phyloP scores from a whole-genome alignment of 1,284 basidiomycete species.

The Trichosporon sp. region DNA sequence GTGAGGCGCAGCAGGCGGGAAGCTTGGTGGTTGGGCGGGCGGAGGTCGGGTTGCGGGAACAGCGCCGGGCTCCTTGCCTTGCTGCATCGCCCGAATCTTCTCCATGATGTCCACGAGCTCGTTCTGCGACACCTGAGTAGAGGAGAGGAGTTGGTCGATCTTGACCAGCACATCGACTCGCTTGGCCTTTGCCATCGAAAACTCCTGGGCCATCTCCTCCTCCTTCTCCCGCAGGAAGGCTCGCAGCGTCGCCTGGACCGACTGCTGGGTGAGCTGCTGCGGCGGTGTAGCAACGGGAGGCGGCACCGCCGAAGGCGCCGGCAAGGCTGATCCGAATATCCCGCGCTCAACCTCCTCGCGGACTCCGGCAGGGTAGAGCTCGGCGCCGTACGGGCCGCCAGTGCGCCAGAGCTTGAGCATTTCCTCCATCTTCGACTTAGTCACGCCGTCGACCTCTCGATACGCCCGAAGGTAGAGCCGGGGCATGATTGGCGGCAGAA shows the following conservation, averaged over 20 bases:
- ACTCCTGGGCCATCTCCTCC: conserved; percentile 33
- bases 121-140: conserved; percentile 29
- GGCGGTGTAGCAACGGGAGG: not conserved
- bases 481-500: conserved; percentile 65
- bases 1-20: conserved; percentile 30
- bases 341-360: conserved; percentile 39
- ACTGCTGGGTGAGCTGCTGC: conserved; percentile 14
- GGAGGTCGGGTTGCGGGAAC: conserved; percentile 26
- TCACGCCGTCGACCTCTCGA: conserved; percentile 71
- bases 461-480: conserved; percentile 80
- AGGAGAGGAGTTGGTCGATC: conserved; percentile 38
- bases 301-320: not conserved
- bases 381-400: conserved; percentile 69
- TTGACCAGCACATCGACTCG: conserved; percentile 41
- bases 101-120: conserved; percentile 44
- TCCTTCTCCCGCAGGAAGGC: conserved; percentile 32
- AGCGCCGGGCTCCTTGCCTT: conserved; percentile 44
- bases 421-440: conserved; percentile 89
- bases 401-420: conserved; percentile 89
- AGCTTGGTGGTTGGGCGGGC: conserved; percentile 31
- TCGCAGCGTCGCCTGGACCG: conserved; percentile 30
- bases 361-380: conserved; percentile 57
- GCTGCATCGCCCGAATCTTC: conserved; percentile 35
- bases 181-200: conserved; percentile 16
- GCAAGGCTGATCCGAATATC: conserved; percentile 34